These are phyloP conservation scores for Alternaria triticimaculans DNA, from an alignment of 2,329 filamentous ascomycete species.

Conservation along the genomic window DNA sequence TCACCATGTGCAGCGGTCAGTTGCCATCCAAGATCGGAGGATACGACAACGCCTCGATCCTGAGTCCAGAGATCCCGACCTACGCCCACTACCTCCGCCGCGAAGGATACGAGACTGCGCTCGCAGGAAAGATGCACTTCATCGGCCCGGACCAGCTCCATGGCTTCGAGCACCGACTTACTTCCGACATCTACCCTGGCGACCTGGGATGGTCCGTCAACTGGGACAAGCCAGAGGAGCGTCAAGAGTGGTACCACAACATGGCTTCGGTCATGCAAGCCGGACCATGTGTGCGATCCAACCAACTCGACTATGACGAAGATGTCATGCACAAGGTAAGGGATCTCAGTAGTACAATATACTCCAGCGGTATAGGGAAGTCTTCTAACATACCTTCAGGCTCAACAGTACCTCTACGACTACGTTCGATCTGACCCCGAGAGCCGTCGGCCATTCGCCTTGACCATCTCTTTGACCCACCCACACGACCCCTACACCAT, in stretches of 20 bases:
- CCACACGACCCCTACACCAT: constrained; percentile 96
- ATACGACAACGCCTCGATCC: constrained; percentile 88
- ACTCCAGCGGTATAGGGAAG: background rate
- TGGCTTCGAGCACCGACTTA: constrained; percentile 85
- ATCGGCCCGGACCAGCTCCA: constrained; percentile 89
- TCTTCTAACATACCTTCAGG: constrained; percentile 46
- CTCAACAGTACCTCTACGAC: constrained; percentile 88
- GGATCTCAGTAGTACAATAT: background rate
- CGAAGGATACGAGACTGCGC: constrained; percentile 85
- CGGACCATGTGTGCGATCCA: constrained; percentile 85
- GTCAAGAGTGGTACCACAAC: constrained; percentile 93
- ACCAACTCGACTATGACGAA: constrained; percentile 95
- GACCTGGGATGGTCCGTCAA: constrained; percentile 96
- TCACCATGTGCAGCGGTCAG: constrained; percentile 92
- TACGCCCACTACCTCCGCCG: constrained; percentile 90
- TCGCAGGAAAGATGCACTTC: constrained; percentile 98
- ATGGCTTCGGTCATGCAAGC: constrained; percentile 92
- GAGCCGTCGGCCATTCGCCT: constrained; percentile 75
- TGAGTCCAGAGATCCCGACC: constrained; percentile 83
- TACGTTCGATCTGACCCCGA: constrained; percentile 80
- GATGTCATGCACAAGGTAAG: constrained; percentile 84
- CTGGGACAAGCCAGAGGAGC: constrained; percentile 85
- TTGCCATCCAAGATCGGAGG: constrained; percentile 90
- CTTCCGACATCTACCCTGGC: constrained; percentile 93
- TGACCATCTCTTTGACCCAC: constrained; percentile 93